Evolutionary conservation across 768 basidiomycete species (phyloP), one percentile per base, ranked within the genome.

Genomic region (Suillus lakei): DNA sequence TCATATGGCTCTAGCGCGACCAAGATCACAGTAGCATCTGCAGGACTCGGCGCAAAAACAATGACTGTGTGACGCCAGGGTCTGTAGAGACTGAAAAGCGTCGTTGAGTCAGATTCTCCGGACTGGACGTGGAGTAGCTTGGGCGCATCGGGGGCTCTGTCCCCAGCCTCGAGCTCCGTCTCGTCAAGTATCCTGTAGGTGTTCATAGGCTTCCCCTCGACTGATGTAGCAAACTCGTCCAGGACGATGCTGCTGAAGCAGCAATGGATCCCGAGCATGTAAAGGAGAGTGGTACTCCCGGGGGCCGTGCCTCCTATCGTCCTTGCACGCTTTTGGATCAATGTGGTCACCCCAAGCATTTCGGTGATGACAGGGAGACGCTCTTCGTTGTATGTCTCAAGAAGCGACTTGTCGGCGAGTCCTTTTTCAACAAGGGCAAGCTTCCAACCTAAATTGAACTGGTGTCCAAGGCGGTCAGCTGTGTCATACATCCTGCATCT

Each of bases 201-300:
- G 63, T 41, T 58, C 4, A 67, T 61, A 0, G 64, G 68, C 9
- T 32, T 60, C 66, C 16, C 43, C 13, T 44, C 32, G 21, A 39
- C 28, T 23, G 34, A 8, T 3, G 8, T 5, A 15, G 30, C 43
- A 46, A 54, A 56, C 16, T 64, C 65, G 41, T 63, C 65, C 21
- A 67, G 56, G 62, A 67, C 23, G 56, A 69, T 64, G 41, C 67
- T 23, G 53, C 68, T 55, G 61, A 62, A 55, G 23, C 65, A 39
- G 65, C 68, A 63, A 61, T 68, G 66, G 46, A 70, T 53, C 23
- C 61, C 60, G 43, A 86, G 79, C 70, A 83, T 82, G 21, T 72
- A 67, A 5, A 82, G 64, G 1, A 71, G 67, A n/a, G 69, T 69
- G 3, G 61, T 64, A 26, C 73, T 70, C 28, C 41, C 56, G 18